These are phyloP conservation scores for Anthracocystis panici-leucophaei DNA, from an alignment of 1,284 basidiomycete species.

Conservation along the genomic window DNA sequence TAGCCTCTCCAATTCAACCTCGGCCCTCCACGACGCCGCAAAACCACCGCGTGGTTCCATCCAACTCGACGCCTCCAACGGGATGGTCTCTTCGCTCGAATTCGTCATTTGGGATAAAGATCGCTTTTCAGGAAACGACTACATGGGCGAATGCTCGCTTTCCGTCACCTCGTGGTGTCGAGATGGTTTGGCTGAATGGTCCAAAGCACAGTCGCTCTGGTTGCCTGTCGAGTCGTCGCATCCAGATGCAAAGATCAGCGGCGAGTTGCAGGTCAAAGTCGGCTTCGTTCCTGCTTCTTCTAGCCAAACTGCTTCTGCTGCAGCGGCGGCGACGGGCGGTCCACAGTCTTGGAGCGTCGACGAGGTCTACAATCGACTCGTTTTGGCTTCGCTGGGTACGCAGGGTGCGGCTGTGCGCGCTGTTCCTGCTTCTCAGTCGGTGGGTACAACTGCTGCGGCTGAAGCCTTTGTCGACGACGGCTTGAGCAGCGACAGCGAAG, in stretches of 20 bases:
- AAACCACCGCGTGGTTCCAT: slow-evolving; percentile 45
- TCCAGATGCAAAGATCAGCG: slow-evolving; percentile 45
- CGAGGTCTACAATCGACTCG: slow-evolving; percentile 50
- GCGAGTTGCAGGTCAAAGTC: slow-evolving; percentile 58
- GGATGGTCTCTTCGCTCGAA: slow-evolving; percentile 73
- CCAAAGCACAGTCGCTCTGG: slow-evolving; percentile 47
- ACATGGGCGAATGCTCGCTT: slow-evolving; percentile 87
- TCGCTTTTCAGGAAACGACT: slow-evolving; percentile 79
- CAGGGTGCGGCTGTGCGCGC: slow-evolving; percentile 51
- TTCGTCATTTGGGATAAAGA: slow-evolving; percentile 95
- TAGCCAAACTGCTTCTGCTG: not conserved
- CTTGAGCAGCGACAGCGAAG: slow-evolving; percentile 48
- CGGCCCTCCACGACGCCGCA: slow-evolving; percentile 7
- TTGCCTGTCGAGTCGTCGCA: slow-evolving; percentile 56
- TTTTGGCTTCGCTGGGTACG: slow-evolving; percentile 34
- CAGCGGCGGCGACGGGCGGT: not conserved
- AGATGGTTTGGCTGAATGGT: slow-evolving; percentile 38
- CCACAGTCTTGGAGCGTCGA: slow-evolving; percentile 37
- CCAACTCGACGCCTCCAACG: slow-evolving; percentile 50
- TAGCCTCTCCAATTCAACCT: slow-evolving; percentile 3
- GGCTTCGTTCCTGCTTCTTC: slow-evolving; percentile 46
- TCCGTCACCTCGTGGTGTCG: slow-evolving; percentile 84
- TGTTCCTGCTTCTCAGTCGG: slow-evolving; percentile 59
- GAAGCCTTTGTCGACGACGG: slow-evolving; percentile 63
- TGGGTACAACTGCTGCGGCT: slow-evolving; percentile 52